Conservation (phyloP, 78 protist genomes). For the Dictyostelium capitatum region DNA sequence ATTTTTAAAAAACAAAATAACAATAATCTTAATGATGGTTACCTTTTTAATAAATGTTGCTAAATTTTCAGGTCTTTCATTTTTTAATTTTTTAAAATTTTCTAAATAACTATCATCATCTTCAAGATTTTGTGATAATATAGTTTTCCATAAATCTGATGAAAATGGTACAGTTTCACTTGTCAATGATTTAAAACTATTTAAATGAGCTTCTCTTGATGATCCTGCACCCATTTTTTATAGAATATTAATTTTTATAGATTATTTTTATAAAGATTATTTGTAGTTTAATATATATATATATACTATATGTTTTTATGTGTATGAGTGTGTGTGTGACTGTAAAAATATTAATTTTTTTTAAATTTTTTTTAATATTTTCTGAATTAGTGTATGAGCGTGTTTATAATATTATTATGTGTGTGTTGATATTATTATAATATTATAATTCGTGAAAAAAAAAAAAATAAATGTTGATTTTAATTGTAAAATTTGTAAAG, state of each 20-base stretch:
- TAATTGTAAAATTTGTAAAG: no score
- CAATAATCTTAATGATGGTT: not conserved
- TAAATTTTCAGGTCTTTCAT: conserved; percentile 37
- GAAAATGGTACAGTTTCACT: conserved; percentile 12
- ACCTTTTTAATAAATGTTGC: conserved; percentile 21
- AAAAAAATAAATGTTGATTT: no score
- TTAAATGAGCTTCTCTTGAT: conserved; percentile 22
- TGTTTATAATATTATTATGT: no score
- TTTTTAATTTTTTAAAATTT: not conserved
- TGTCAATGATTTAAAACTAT: not conserved
- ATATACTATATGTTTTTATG: no score
- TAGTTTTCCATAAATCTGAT: conserved; percentile 13
- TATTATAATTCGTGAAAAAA: no score
- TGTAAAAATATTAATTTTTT: no score
- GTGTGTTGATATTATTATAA: no score
- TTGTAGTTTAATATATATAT: no score
- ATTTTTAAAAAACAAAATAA: not conserved
- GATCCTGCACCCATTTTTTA: conserved; percentile 29
- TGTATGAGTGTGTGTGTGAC: no score
- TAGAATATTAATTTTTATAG: not conserved
- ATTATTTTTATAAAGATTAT: no score
- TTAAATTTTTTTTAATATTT: no score
- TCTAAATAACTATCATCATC: not conserved
- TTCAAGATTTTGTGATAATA: conserved; percentile 9
- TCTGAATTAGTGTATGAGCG: no score